These are phyloP conservation scores for Luffa acutangula DNA, from an alignment of 306 rosid species.

Conservation along the genomic window DNA sequence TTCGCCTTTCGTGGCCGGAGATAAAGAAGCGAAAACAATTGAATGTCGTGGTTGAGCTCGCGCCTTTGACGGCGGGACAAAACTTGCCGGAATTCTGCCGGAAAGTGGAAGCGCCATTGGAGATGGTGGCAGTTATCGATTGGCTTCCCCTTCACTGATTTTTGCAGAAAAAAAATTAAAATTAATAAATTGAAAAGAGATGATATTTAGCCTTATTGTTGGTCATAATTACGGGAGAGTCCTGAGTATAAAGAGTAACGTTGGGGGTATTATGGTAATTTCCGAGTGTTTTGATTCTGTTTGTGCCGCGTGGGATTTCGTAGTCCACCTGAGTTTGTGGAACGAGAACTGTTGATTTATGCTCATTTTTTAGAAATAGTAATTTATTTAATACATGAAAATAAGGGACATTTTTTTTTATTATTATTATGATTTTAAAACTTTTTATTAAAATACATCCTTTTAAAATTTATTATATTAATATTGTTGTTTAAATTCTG, in stretches of 20 bases:
- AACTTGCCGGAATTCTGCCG: constrained; percentile 16
- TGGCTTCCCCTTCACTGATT: background rate
- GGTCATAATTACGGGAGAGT: background rate
- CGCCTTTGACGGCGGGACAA: constrained; percentile 15
- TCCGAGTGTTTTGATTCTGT: background rate
- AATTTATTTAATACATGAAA: too few species aligned
- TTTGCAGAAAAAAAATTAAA: background rate
- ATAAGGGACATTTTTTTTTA: too few species aligned
- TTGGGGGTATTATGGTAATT: background rate
- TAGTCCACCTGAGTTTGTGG: background rate
- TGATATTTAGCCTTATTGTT: background rate
- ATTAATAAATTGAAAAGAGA: background rate
- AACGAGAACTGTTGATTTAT: background rate
- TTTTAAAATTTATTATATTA: too few species aligned
- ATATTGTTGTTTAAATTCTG: too few species aligned
- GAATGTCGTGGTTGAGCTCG: constrained; percentile 13
- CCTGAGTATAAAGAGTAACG: background rate
- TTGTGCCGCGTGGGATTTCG: background rate
- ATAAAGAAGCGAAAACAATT: constrained; percentile 32
- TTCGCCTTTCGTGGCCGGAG: constrained; percentile 28
- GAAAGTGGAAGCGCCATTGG: constrained; percentile 50
- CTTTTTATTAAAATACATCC: too few species aligned
- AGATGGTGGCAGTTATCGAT: background rate
- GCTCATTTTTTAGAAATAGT: too few species aligned
- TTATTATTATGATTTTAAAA: too few species aligned